phyloP scores from a whole-genome alignment of 2,329 filamentous ascomycete genomes.

The Hymenoscyphus scutula region DNA sequence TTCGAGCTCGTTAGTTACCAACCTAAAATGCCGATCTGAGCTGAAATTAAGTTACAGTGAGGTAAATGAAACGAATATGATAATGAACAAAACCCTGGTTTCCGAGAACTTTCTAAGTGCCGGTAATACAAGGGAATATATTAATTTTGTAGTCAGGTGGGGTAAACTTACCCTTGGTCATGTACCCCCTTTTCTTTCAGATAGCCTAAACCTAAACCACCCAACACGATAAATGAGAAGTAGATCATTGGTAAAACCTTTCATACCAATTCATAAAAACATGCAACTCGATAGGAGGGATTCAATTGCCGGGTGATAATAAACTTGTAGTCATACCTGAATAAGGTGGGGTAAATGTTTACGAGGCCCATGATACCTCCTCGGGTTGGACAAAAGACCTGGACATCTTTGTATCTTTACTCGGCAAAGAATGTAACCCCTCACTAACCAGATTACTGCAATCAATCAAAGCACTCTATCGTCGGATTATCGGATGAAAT shows the following conservation, averaged over 20 bases:
- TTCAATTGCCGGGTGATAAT: conserved; percentile 7
- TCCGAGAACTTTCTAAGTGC: conserved; percentile 11
- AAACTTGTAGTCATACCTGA: conserved; percentile 11
- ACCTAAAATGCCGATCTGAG: neutral
- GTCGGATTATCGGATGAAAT: conserved; percentile 7
- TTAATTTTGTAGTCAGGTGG: conserved; percentile 11
- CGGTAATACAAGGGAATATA: conserved; percentile 13
- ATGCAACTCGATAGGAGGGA: neutral
- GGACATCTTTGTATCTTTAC: neutral
- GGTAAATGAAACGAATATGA: neutral
- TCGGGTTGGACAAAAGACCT: neutral
- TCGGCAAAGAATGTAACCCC: neutral
- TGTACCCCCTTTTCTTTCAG: neutral
- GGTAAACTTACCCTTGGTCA: conserved; percentile 10
- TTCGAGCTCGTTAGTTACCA: neutral
- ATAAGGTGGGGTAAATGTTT: conserved; percentile 2
- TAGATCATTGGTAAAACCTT: conserved; percentile 1
- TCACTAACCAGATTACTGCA: conserved; percentile 11
- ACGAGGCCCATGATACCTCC: conserved; percentile 3
- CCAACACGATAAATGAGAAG: conserved; percentile 6
- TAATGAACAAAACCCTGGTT: neutral
- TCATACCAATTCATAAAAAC: neutral
- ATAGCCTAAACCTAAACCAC: conserved; percentile 11
- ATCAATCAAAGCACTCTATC: conserved; percentile 8
- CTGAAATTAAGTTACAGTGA: neutral